These are phyloP conservation scores for Boletus vermiculosoides DNA, from an alignment of 768 basidiomycete genomes.

Conservation along the genomic window DNA sequence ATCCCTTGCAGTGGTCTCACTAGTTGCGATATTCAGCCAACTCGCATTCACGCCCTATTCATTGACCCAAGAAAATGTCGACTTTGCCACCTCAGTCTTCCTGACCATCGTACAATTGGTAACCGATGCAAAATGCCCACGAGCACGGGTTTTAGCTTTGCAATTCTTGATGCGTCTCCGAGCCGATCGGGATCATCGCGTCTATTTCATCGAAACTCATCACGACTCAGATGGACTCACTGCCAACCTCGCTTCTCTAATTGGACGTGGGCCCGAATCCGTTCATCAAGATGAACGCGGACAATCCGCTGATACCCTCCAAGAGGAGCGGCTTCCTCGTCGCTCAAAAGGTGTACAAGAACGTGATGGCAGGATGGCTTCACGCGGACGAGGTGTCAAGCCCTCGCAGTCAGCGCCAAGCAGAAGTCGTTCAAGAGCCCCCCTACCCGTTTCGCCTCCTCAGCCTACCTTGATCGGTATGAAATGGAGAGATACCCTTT, in stretches of 20 bases:
- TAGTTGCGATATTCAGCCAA: conserved; percentile 67
- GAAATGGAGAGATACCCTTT: conserved; percentile 51
- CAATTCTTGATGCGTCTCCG: conserved; percentile 88
- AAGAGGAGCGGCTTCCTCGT: conserved; percentile 35
- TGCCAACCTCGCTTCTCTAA: conserved; percentile 56
- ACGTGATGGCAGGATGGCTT: conserved; percentile 48
- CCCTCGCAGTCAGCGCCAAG: conserved; percentile 50
- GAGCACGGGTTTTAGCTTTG: conserved; percentile 67
- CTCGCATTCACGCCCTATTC: conserved; percentile 68
- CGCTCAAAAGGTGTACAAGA: conserved; percentile 52
- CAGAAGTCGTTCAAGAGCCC: conserved; percentile 61
- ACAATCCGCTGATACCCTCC: conserved; percentile 20
- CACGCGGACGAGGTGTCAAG: conserved; percentile 49
- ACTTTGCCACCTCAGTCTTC: conserved; percentile 56
- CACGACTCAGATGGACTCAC: conserved; percentile 61
- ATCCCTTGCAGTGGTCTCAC: conserved; percentile 59
- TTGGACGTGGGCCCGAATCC: conserved; percentile 48
- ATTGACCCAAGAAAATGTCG: conserved; percentile 43
- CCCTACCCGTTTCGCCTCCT: conserved; percentile 31
- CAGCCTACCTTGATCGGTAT: conserved; percentile 19
- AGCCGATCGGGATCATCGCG: conserved; percentile 84
- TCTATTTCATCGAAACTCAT: conserved; percentile 62
- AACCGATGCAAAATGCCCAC: conserved; percentile 45
- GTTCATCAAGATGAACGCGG: conserved; percentile 28
- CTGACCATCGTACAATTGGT: conserved; percentile 48